Evolutionary conservation across 2,329 filamentous ascomycete species (phyloP), one percentile per base, ranked within the genome.

Genomic region (Aspergillus neoniger): DNA sequence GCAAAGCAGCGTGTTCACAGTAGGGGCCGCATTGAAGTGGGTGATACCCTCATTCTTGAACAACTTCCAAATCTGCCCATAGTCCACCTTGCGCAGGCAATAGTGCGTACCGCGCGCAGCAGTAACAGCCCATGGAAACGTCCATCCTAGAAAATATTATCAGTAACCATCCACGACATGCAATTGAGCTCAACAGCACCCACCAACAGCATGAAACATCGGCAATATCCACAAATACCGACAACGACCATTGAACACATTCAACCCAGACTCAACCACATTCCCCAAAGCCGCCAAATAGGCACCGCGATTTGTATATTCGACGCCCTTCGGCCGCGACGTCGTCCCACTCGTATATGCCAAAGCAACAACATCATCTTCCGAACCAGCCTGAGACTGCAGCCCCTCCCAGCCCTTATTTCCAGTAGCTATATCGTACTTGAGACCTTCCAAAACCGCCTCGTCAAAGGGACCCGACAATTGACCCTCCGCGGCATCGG

Each of bases 261-360:
- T 96, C 47, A 99, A 81, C 0, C 91, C 91, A 0, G 91, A 92
- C 74, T 99, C 95, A 60, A 98, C 86, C 0, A 98, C 81, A 74
- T 98, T 98, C 10, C 82, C 93, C 66, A 97, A 72, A 0, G 92
- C 83, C 0, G 92, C 94, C 12, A 99, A 82, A 72, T 98, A 99
- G 7, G 87, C 87, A 4, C 93, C 91, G 50, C 95, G 85, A 75
- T 98, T 91, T 1, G 92, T 97, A 72, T 90, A 97, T 58, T 96
- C 88, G 3, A 97, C 94, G 5, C 95, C 95, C 76, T 99, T 98
- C 1, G 95, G 95, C 30, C 85, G 83, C 0, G 93, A 92, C 0
- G 95, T 98, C 1, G 95, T 98, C 4, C 94, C 94, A 28, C 90
- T 95, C 0, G 95, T 99, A 75, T 98, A 98, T 1, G 94, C 91